Evolutionary conservation across 108 stramenopile genomes (phyloP).

Genomic region (Cyclostephanos invisitatus): DNA sequence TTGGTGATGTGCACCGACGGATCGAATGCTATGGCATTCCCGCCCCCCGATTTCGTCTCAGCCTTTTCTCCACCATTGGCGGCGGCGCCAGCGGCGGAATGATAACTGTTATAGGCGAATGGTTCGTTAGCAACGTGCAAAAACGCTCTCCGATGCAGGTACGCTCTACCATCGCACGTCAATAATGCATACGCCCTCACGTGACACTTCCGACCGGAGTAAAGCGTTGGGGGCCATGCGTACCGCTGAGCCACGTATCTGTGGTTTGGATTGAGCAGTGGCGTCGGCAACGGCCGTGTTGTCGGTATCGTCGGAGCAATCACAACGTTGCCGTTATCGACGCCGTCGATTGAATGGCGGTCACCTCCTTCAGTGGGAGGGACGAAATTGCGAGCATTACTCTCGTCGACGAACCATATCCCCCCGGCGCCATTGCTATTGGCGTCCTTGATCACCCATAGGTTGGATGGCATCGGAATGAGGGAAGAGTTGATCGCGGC

Average conservation of each 20-base stretch:
- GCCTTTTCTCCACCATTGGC: slow-evolving; percentile 6
- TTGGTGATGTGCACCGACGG: slow-evolving; percentile 81
- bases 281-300: neutral
- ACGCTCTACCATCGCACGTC: slow-evolving; percentile 70
- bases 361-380: neutral
- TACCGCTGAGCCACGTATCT: slow-evolving; percentile 78
- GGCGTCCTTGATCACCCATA: slow-evolving; percentile 88
- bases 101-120: slow-evolving; percentile 38
- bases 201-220: slow-evolving; percentile 71
- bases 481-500: neutral
- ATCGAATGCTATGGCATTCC: slow-evolving; percentile 37
- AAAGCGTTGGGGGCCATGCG: slow-evolving; percentile 79
- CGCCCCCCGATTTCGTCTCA: slow-evolving; percentile 3
- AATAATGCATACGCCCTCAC: slow-evolving; percentile 79
- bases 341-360: neutral
- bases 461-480: slow-evolving; percentile 41
- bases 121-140: slow-evolving; percentile 85
- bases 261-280: slow-evolving; percentile 52
- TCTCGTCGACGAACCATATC: slow-evolving; percentile 72
- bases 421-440: slow-evolving; percentile 82
- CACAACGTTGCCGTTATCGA: neutral
- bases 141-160: slow-evolving; percentile 72
- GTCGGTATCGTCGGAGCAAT: neutral
- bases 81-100: neutral
- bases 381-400: slow-evolving; percentile 48